A percentile compares a stretch with the other conserved stretches of the same genome.
phyloP scores from a whole-genome alignment of 441 rosid genomes.

The Erysimum cheiri region DNA sequence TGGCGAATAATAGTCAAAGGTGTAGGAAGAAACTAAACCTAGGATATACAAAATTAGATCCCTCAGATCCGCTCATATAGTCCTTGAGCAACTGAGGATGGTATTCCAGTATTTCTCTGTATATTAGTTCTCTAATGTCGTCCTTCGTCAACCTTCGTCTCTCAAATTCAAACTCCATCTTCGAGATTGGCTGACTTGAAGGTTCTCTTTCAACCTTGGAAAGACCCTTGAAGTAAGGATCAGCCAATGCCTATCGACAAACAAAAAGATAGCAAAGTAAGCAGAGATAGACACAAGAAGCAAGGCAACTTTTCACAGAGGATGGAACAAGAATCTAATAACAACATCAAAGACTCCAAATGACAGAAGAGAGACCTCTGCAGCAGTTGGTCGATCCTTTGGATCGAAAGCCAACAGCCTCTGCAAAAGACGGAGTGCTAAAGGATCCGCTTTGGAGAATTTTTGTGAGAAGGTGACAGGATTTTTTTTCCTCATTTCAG shows the following conservation, averaged over 20 bases:
- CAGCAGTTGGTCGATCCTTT: slow-evolving; percentile 91
- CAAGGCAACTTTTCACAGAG: background rate
- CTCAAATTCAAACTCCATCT: slow-evolving; percentile 97
- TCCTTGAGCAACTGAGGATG: slow-evolving; percentile 97
- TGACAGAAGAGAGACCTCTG: slow-evolving; percentile 60
- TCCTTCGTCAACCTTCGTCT: slow-evolving; percentile 92
- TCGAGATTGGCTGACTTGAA: slow-evolving; percentile 84
- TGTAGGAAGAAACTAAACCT: slow-evolving; percentile 56
- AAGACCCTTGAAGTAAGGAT: slow-evolving; percentile 96
- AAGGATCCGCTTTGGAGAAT: slow-evolving; percentile 90
- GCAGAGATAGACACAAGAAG: slow-evolving; percentile 18
- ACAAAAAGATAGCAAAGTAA: slow-evolving; percentile 9
- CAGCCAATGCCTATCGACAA: slow-evolving; percentile 75
- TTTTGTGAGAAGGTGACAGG: slow-evolving; percentile 73
- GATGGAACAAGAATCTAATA: background rate
- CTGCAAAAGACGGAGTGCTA: slow-evolving; percentile 72
- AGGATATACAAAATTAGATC: slow-evolving; percentile 90
- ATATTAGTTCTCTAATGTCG: slow-evolving; percentile 82
- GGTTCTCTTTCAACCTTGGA: slow-evolving; percentile 95
- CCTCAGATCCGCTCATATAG: slow-evolving; percentile 80
- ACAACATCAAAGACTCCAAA: background rate
- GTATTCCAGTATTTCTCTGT: slow-evolving; percentile 91
- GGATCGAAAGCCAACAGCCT: slow-evolving; percentile 96
- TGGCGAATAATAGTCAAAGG: slow-evolving; percentile 44
- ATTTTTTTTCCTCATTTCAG: slow-evolving; percentile 82